Base-by-base conservation (phyloP, 139 green algal genomes). In the Penium margaritaceum region DNA sequence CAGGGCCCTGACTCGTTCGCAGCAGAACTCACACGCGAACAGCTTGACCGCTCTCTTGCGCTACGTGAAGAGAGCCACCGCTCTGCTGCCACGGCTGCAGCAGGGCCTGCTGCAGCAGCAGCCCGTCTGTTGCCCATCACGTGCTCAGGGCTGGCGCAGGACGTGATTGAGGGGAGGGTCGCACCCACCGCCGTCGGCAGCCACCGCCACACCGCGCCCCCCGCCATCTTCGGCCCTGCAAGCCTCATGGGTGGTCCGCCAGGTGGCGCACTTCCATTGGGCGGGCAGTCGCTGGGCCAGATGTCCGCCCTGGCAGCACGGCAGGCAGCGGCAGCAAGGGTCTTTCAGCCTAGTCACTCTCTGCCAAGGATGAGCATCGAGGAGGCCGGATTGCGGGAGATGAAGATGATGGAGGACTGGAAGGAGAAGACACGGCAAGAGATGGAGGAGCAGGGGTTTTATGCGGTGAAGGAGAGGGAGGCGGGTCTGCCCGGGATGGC, bases 311-410 rank as follows among this genome's bases (percentile, higher is more conserved):
- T 65, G 19, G 41, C 85, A 24, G 65, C 74, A 1, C 27, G 68
- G 41, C 75, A 76, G 0, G 37, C 63, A 14, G 41, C 85, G 30
- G 65, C 74, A 1, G 27, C 68, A 36, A 74, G 77, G 34, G 89
- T 96, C 34, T 96, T 96, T 58, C 77, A 82, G 33, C 90, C 90
- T 17, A 79, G 70, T 54, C 84, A 95, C 67, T 83, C 67, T n/a
- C 63, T 92, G 61, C 89, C 90, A 19, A 92, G 86, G 0, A 80
- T 92, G 47, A 92, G 74, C 2, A 67, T 87, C 14, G 72, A 86
- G 51, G 43, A 86, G 77, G 61, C 44, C 35, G 72, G 80, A 1
- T 38, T 73, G 34, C 37, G 43, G 12, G 74, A 84, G 67, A 17
- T 84, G 21, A 12, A 30, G 15, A 75, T 61, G 30, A 64, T 79